Evolutionary conservation across 441 rosid species (phyloP), one percentile per base, ranked within the genome.

Genomic region (Erysimum pusillum): DNA sequence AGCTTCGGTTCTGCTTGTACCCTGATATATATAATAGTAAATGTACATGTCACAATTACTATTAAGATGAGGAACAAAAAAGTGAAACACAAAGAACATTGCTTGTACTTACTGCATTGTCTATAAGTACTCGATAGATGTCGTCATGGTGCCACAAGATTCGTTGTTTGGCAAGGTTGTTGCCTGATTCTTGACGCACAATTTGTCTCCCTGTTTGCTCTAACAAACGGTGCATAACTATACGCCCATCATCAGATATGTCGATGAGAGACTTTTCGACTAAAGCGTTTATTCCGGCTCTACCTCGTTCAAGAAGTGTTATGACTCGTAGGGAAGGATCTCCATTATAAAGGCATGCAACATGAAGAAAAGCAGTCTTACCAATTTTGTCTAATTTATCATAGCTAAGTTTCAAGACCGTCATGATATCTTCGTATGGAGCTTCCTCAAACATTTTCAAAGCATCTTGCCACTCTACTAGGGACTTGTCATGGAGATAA

Each of bases 161-260:
- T 38, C 32, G 60, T 62, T 61, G 69, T 1, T 2, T 14, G 15
- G 20, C 45, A 7, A 46, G 38, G 22, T 1, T 48, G 25, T 44
- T 31, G 9, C 0, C 15, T 12, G 53, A 41, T 74, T 70, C 54
- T 17, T 14, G 4, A 7, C 35, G 48, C 38, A 82, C 79, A 63
- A 78, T 65, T 0, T 75, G 4, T 73, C 38, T 34, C 3, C 84
- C 82, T 75, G 71, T 57, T 52, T 76, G 61, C 70, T 76, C 75
- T 1, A 74, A n/a, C 56, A 83, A 51, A 66, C 44, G 74, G 63
- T 83, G 88, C 83, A 87, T 82, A 62, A 41, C 1, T 13, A 85
- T 5, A 38, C 0, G 12, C 0, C 36, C 39, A 5, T n/a, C 32
- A 2, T 5, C 59, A 7, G 67, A 65, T 22, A 49, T 76, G 0